Percentiles rank a stretch among this genome's conserved stretches.
Evolutionary conservation across 768 basidiomycete species (phyloP).

Genomic region (Crucibulum laeve): DNA sequence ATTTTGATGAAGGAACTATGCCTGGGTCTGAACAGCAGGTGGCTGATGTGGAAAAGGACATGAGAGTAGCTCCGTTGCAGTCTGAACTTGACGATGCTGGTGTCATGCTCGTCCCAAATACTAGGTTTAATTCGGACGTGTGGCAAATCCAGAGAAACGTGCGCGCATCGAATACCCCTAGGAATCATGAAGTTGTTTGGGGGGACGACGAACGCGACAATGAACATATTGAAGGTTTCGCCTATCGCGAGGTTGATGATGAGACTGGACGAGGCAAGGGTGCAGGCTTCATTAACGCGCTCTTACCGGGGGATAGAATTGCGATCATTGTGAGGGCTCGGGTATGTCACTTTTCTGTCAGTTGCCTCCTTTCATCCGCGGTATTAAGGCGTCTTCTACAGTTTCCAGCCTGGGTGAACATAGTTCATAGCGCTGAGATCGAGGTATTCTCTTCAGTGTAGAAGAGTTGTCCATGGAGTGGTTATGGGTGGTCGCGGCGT

Average conservation of each 20-base stretch:
- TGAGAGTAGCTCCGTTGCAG: not conserved
- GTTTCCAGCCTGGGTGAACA: slow-evolving; percentile 25
- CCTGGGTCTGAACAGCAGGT: not conserved
- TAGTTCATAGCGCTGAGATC: slow-evolving; percentile 15
- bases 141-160: slow-evolving; percentile 18
- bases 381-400: slow-evolving; percentile 4
- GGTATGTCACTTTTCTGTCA: slow-evolving; percentile 11
- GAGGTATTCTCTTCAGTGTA: slow-evolving; percentile 20
- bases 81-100: not conserved
- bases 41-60: not conserved
- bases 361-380: not conserved
- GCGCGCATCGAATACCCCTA: slow-evolving; percentile 8
- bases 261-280: slow-evolving; percentile 8
- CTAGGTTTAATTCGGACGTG: not conserved
- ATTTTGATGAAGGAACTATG: not conserved
- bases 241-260: not conserved
- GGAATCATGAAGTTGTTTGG: slow-evolving; percentile 1
- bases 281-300: slow-evolving; percentile 13
- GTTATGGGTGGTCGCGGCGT: not conserved
- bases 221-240: slow-evolving; percentile 1
- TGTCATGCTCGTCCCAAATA: slow-evolving; percentile 2
- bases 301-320: slow-evolving; percentile 17
- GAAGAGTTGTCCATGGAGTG: not conserved
- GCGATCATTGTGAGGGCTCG: slow-evolving; percentile 21
- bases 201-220: not conserved